Conservation (phyloP, 129 eudicot species). For the Erigeron canadensis region DNA sequence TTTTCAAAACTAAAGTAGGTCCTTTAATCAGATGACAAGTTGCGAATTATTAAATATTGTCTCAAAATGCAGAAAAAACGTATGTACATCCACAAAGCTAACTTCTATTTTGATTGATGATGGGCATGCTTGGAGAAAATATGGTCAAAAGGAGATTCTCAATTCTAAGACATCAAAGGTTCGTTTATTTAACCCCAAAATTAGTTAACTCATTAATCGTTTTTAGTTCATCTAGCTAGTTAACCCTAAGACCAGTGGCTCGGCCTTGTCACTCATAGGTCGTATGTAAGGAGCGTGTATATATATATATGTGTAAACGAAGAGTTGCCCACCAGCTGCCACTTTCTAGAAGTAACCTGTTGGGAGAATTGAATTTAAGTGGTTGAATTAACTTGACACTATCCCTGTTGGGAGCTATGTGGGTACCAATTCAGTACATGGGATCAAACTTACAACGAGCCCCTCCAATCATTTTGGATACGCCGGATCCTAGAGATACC, state of each 20-base stretch:
- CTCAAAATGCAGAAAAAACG: slow-evolving; percentile 33
- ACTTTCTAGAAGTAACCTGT: no score
- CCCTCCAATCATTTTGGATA: slow-evolving; percentile 31
- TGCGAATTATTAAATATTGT: background rate
- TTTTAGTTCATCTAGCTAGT: background rate
- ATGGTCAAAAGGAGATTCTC: slow-evolving; percentile 60
- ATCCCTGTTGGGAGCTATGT: no score
- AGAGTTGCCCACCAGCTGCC: no score
- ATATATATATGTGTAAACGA: no score
- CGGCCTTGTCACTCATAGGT: no score
- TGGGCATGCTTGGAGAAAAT: slow-evolving; percentile 74
- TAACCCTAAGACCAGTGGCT: no score
- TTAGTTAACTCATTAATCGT: background rate
- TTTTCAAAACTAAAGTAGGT: no score
- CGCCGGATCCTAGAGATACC: slow-evolving; percentile 10
- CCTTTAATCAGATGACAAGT: background rate
- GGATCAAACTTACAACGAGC: slow-evolving; percentile 17
- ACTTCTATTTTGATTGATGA: slow-evolving; percentile 37
- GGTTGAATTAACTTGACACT: no score
- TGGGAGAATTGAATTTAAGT: no score
- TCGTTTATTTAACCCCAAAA: background rate
- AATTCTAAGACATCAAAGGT: slow-evolving; percentile 50
- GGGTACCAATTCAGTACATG: no score
- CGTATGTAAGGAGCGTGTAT: no score
- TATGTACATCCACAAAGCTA: slow-evolving; percentile 30